Base-by-base conservation (phyloP, 306 rosid species). In the Calophaca sinica region DNA sequence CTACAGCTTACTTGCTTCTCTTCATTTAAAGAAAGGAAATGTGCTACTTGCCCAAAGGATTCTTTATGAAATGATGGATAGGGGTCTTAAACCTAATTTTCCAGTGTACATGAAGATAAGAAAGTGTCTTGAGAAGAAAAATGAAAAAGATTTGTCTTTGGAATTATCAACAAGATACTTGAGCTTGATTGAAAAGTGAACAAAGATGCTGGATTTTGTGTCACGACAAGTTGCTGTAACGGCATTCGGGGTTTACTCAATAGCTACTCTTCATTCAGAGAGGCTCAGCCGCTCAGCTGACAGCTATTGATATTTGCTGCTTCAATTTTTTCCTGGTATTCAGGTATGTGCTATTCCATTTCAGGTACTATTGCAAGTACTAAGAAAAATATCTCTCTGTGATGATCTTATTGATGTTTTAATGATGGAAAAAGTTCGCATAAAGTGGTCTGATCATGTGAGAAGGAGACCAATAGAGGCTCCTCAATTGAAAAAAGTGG, bases 1-100 rank as follows among this genome's bases (percentile, higher is more conserved):
- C 69, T 89, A 85, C 80, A 85, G 86, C 81, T 81, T 88, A 71
- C 97, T 93, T 52, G 96, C 93, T 62, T 73, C 76, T 36, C 97
- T 90, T 81, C 77, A 88, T 79, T 74, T 82, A 83, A 85, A 89
- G 57, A 82, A 74, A 64, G 93, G 87, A 38, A 74, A 84, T 36
- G 72, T 80, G 46, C 74, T 78, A 11, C 38, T 70, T 62, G 88
- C 98, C 41, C 73, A 59, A 7, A 81, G 61, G 62, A 73, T 91
- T 80, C 83, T 93, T 36, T 48, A 42, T 6, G 90, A 90, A 73
- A 83, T 93, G 97, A 88, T 89, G 79, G 79, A 79, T 62, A 92
- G 31, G 62, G 98, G 92, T 68, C 84, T 93, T 41, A 84, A 71
- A 78, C 97, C 97, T 51, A 65, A 85, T 51, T 79, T 79, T 72